Percentiles rank a stretch among this genome's conserved stretches.
Conservation (phyloP, 441 rosid genomes). For the Bocquillonia castaneifolia region DNA sequence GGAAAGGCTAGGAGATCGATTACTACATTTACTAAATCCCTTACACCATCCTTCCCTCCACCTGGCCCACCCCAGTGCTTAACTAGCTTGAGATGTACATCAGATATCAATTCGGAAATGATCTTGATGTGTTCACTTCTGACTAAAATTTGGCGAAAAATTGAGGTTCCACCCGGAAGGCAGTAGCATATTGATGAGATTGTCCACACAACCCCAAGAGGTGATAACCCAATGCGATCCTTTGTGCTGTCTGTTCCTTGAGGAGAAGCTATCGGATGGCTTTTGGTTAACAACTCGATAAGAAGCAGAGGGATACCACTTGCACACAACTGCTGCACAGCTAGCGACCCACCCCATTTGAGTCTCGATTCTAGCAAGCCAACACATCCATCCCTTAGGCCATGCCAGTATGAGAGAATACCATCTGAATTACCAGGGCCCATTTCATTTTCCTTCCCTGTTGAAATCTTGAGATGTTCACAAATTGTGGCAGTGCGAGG, state of each 20-base stretch:
- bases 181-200: constrained; percentile 80
- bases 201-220: constrained; percentile 76
- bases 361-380: constrained; percentile 83
- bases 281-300: constrained; percentile 52
- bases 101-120: constrained; percentile 55
- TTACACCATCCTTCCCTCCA: constrained; percentile 87
- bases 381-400: constrained; percentile 87
- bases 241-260: constrained; percentile 37
- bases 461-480: constrained; percentile 59
- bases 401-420: constrained; percentile 77
- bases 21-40: constrained; percentile 64
- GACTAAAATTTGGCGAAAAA: constrained; percentile 72
- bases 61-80: constrained; percentile 87
- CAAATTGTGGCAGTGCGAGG: constrained; percentile 82
- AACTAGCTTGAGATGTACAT: constrained; percentile 76
- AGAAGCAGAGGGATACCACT: constrained; percentile 85
- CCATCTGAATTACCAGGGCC: constrained; percentile 27
- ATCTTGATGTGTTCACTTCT: constrained; percentile 59
- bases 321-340: constrained; percentile 80
- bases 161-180: constrained; percentile 70
- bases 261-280: constrained; percentile 35
- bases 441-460: constrained; percentile 39
- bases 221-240: constrained; percentile 64
- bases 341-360: constrained; percentile 84
- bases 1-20: constrained; percentile 92